phyloP scores from a whole-genome alignment of 495 filamentous ascomycete genomes.

The Aspergillus saccharolyticus region DNA sequence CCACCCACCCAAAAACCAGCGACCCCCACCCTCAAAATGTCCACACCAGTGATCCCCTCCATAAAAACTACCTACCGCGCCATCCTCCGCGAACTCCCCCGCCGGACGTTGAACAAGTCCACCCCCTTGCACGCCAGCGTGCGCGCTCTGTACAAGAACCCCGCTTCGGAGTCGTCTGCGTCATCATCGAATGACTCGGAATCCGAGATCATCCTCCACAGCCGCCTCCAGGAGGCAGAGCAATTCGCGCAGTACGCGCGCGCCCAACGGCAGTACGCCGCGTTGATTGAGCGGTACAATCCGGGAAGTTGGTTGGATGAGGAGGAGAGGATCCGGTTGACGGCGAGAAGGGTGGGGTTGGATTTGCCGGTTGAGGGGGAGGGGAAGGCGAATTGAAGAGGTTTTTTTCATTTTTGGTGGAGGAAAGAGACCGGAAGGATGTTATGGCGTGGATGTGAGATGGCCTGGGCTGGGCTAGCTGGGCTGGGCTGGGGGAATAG shows the following conservation, averaged over 20 bases:
- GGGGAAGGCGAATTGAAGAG: neutral
- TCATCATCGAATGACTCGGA: too few species aligned
- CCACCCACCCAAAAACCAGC: constrained; percentile 4
- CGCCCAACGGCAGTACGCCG: constrained; percentile 76
- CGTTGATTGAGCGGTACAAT: constrained; percentile 85
- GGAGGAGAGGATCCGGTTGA: constrained; percentile 77
- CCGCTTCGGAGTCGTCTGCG: too few species aligned
- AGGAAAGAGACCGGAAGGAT: too few species aligned
- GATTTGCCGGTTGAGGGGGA: constrained; percentile 57
- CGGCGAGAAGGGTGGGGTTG: constrained; percentile 84
- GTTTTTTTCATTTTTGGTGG: too few species aligned
- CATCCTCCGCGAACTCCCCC: constrained; percentile 86
- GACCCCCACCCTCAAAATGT: constrained; percentile 20
- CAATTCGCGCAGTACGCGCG: constrained; percentile 75
- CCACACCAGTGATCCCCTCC: constrained; percentile 29
- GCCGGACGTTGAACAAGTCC: constrained; percentile 49
- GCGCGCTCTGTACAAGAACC: constrained; percentile 43
- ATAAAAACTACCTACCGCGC: constrained; percentile 80
- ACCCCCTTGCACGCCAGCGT: constrained; percentile 58
- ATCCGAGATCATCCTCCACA: neutral
- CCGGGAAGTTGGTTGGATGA: constrained; percentile 79
- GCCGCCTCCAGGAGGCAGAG: constrained; percentile 55
- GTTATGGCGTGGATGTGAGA: too few species aligned
- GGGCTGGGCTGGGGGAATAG: too few species aligned
- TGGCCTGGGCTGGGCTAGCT: too few species aligned